Percentiles rank a stretch among this genome's conserved stretches.
Conservation (phyloP, 1,139 yeast genomes). For the Trichomonascaceae sp. region DNA sequence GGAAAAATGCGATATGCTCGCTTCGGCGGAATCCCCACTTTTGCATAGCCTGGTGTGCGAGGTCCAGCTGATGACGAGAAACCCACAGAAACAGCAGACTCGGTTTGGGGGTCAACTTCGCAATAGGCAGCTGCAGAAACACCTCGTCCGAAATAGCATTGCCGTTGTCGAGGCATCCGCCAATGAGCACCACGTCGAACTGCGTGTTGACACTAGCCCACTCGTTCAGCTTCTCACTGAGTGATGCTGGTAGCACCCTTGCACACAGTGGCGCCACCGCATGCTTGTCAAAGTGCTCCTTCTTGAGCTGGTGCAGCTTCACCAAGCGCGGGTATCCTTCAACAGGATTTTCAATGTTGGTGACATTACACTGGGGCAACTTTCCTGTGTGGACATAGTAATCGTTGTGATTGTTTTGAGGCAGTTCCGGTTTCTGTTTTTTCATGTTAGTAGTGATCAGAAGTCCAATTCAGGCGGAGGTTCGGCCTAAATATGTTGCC, state of each 20-base stretch:
- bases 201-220: constrained; percentile 52
- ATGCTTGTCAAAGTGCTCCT: constrained; percentile 34
- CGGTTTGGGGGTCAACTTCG: constrained; percentile 65
- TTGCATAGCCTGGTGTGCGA: constrained; percentile 42
- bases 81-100: constrained; percentile 85
- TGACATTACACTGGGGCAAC: constrained; percentile 49
- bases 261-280: constrained; percentile 57
- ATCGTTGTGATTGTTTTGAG: constrained; percentile 70
- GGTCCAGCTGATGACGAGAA: constrained; percentile 45
- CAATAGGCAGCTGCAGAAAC: constrained; percentile 53
- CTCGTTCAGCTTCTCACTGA: constrained; percentile 35
- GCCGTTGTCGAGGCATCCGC: constrained; percentile 57
- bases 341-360: constrained; percentile 51
- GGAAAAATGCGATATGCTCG: constrained; percentile 56
- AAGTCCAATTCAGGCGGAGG: too few species aligned
- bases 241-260: constrained; percentile 37
- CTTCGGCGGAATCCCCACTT: constrained; percentile 69
- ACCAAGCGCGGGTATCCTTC: constrained; percentile 81
- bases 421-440: too few species aligned
- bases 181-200: constrained; percentile 87
- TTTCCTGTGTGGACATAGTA: constrained; percentile 49
- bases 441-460: too few species aligned
- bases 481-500: too few species aligned
- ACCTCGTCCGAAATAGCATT: constrained; percentile 42
- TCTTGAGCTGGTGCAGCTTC: constrained; percentile 49